Base-by-base conservation (phyloP, 345 rosid genomes). In the Ceriops tagal region DNA sequence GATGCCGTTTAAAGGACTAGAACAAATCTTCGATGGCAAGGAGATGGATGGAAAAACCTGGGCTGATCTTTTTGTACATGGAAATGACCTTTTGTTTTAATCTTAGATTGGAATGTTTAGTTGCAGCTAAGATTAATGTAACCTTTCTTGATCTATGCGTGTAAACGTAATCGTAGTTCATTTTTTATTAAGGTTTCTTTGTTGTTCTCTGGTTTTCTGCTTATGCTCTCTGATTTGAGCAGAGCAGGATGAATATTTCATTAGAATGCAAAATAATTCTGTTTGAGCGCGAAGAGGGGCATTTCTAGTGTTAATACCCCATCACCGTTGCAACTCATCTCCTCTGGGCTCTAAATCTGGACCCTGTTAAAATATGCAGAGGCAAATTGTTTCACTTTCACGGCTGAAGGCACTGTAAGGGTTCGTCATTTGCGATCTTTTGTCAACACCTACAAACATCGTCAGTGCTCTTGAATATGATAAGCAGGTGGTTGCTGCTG, bases 1-100 rank as follows among this genome's bases (percentile, higher is more conserved):
- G 68, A 61, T 24, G 75, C 71, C 52, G 32, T 75, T 75, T 77
- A 81, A 81, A 18, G 7, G n/a, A 2, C 11, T 28, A 4, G 65
- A 49, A n/a, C 24, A 39, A 9, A 9, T 39, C 15, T 39, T 39
- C 15, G 2, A 39, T 39, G 46, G 46, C 1, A 39, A 39, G 46
- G 15, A 58, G 27, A 28, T 58, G 53, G 53, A 47, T 26, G 43
- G 56, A 9, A 58, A 57, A 24, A 58, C 7, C 19, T 19, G 1
- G 26, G 37, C 27, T 43, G 65, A 47, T 59, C 65, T 15, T 13
- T 11, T 46, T 21, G 72, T 69, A 30, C 21, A 21, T 47, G 30
- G 35, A 21, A 59, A 30, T 27, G 37, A 32, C 57, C 7, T 46
- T 58, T 53, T 34, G 26, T 24, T 28, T 27, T 19, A 53, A 28